Conservation (phyloP, 495 filamentous ascomycete genomes). For the Hypoxylon lenormandii region DNA sequence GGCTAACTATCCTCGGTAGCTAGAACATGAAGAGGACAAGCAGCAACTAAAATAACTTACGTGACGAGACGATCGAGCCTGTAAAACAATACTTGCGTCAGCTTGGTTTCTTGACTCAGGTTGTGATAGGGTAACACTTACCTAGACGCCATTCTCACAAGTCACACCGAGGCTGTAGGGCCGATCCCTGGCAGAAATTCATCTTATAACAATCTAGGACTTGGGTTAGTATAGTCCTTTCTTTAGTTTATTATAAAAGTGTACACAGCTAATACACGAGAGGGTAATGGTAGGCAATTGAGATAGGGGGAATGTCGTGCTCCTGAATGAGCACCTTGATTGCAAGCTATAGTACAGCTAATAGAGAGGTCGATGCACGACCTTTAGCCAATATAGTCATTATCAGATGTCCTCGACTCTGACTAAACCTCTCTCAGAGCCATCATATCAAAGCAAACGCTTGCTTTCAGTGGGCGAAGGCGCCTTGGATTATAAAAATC, state of each 20-base stretch:
- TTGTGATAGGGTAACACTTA: slow-evolving; percentile 48
- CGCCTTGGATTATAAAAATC: background rate
- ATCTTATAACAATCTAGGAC: slow-evolving; percentile 45
- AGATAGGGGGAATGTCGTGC: slow-evolving; percentile 8
- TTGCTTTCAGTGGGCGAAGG: slow-evolving; percentile 24
- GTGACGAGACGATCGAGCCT: slow-evolving; percentile 94
- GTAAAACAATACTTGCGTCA: slow-evolving; percentile 35
- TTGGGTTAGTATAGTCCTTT: slow-evolving; percentile 15
- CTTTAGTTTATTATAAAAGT: slow-evolving; percentile 3
- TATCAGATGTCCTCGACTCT: slow-evolving; percentile 22
- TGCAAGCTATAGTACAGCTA: slow-evolving; percentile 20
- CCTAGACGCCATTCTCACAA: slow-evolving; percentile 67
- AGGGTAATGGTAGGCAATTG: slow-evolving; percentile 7
- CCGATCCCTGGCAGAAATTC: slow-evolving; percentile 42
- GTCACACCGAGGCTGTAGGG: slow-evolving; percentile 50
- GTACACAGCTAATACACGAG: slow-evolving; percentile 1
- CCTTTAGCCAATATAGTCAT: slow-evolving; percentile 8
- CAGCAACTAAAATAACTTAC: slow-evolving; percentile 68
- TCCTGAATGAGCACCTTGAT: slow-evolving; percentile 22
- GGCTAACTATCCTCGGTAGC: background rate
- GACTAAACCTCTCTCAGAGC: slow-evolving; percentile 25
- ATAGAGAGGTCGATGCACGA: too few relatives aligned
- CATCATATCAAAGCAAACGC: slow-evolving; percentile 24
- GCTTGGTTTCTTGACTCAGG: slow-evolving; percentile 14
- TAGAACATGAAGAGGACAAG: background rate